Evolutionary conservation across 306 rosid species (phyloP).

Genomic region (Gynostemma pentaphyllum): DNA sequence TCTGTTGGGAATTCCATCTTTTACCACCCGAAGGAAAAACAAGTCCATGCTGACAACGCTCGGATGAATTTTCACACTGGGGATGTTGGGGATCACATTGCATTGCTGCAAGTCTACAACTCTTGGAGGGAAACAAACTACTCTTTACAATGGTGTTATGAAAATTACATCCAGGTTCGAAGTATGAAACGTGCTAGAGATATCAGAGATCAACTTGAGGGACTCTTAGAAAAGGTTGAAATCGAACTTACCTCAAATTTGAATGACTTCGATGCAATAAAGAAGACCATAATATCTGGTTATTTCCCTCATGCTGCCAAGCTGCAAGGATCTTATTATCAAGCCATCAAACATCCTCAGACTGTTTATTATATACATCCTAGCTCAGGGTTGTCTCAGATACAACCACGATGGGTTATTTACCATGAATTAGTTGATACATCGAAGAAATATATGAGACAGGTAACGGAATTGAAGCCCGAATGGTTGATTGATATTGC

Average conservation of each 20-base stretch:
- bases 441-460: too few species aligned
- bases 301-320: constrained; percentile 76
- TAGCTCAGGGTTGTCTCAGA: constrained; percentile 85
- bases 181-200: constrained; percentile 98
- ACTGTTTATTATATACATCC: constrained; percentile 96
- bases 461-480: too few species aligned
- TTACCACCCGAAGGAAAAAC: constrained; percentile 95
- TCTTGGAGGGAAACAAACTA: constrained; percentile 98
- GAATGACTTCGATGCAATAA: constrained; percentile 59
- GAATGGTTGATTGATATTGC: too few species aligned
- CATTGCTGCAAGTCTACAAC: constrained; percentile 77
- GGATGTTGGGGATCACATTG: constrained; percentile 84
- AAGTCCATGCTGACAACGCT: constrained; percentile 96
- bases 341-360: constrained; percentile 66
- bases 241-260: constrained; percentile 57
- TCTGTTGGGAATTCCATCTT: constrained; percentile 86
- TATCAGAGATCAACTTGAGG: constrained; percentile 92
- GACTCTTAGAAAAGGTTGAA: constrained; percentile 86
- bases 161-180: constrained; percentile 92
- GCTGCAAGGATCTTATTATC: constrained; percentile 76
- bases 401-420: too few species aligned
- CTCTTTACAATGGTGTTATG: constrained; percentile 96
- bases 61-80: constrained; percentile 84
- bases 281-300: constrained; percentile 83
- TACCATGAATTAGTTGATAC: too few species aligned